A percentile compares a stretch with the other conserved stretches of the same genome.
Evolutionary conservation across 345 rosid genomes (phyloP).

Genomic region (Excoecaria cochinchinensis): DNA sequence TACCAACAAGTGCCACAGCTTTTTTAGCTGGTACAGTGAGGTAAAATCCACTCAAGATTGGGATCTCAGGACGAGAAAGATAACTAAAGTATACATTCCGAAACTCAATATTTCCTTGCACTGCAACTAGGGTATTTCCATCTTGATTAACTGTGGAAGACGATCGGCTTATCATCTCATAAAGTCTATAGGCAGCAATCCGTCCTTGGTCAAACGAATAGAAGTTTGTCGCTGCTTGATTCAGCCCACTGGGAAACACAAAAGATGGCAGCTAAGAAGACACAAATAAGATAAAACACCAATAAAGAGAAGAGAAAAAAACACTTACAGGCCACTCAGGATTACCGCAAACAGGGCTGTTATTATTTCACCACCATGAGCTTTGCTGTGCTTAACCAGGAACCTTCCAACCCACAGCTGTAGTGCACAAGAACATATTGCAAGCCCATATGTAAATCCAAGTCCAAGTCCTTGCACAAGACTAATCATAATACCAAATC

Average conservation of each 20-base stretch:
- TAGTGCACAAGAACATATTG: slow-evolving; percentile 93
- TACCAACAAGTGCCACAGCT: slow-evolving; percentile 97
- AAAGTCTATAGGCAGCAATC: slow-evolving; percentile 97
- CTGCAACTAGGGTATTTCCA: slow-evolving; percentile 50
- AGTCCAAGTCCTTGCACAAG: slow-evolving; percentile 99
- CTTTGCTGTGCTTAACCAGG: slow-evolving; percentile 51
- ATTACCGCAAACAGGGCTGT: slow-evolving; percentile 90
- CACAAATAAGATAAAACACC: slow-evolving; percentile 13
- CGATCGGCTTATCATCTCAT: slow-evolving; percentile 97
- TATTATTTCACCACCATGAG: slow-evolving; percentile 89
- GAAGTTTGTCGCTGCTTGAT: slow-evolving; percentile 99
- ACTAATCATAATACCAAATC: slow-evolving; percentile 90
- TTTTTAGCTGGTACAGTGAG: slow-evolving; percentile 97
- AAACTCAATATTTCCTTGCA: slow-evolving; percentile 96
- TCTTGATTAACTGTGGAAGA: slow-evolving; percentile 76
- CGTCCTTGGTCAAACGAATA: slow-evolving; percentile 99
- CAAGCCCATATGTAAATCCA: slow-evolving; percentile 98
- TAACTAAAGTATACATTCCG: slow-evolving; percentile 98
- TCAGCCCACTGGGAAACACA: slow-evolving; percentile 67
- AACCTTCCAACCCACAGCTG: slow-evolving; percentile 96
- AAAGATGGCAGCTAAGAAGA: slow-evolving; percentile 1
- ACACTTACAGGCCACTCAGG: slow-evolving; percentile 97
- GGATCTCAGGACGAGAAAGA: slow-evolving; percentile 97
- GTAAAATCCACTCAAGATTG: slow-evolving; percentile 95
- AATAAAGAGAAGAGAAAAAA: slow-evolving; percentile 27